Evolutionary conservation across 2,329 filamentous ascomycete species (phyloP).

Genomic region (Chrysosporium queenslandicum): DNA sequence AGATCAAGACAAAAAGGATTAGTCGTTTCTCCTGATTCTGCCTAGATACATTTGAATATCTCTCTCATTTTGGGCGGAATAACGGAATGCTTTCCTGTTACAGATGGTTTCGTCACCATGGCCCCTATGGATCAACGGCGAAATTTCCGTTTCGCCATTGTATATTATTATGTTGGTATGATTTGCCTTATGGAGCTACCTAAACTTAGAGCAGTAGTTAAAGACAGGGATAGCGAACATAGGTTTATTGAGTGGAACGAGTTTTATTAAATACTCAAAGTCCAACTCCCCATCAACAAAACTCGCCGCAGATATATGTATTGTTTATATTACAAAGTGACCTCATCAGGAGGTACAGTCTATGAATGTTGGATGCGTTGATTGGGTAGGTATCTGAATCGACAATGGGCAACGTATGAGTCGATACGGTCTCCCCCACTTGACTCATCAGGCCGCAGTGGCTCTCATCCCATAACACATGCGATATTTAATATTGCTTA

Average conservation of each 20-base stretch:
- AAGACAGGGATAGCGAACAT: too few relatives aligned
- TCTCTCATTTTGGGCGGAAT: background rate
- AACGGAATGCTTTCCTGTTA: background rate
- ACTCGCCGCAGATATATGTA: background rate
- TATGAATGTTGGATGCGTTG: background rate
- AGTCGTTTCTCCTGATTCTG: background rate
- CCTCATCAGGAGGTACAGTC: background rate
- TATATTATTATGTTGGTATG: background rate
- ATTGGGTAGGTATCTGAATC: conserved; percentile 1
- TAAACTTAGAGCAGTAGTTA: background rate
- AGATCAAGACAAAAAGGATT: conserved; percentile 43
- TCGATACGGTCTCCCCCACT: background rate
- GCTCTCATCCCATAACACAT: background rate
- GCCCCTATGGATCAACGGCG: background rate
- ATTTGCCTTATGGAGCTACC: too few relatives aligned
- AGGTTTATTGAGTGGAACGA: conserved; percentile 1
- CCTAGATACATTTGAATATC: background rate
- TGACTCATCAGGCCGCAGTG: background rate
- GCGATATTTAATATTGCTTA: conserved; percentile 51
- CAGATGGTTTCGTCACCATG: background rate
- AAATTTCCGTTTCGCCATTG: background rate
- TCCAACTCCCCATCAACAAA: background rate
- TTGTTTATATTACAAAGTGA: conserved; percentile 5
- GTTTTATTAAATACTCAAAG: background rate
- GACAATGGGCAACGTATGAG: background rate